phyloP scores from a whole-genome alignment of 257 asterid genomes.

The Capsicum pubescens region DNA sequence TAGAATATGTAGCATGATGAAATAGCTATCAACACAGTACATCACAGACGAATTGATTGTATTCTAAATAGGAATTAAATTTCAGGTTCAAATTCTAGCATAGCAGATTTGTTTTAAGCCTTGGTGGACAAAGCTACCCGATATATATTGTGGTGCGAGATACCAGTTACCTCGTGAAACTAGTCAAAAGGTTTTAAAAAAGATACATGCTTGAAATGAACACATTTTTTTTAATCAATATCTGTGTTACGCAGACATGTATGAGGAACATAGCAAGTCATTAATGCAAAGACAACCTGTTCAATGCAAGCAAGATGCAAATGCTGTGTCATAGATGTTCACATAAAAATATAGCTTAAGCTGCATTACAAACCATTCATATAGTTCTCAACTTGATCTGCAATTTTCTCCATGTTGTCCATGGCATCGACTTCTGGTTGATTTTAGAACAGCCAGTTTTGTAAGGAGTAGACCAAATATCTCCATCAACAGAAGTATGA shows the following conservation, averaged over 20 bases:
- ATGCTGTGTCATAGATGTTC: background rate
- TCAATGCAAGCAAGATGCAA: conserved; percentile 74
- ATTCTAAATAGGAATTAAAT: too few species aligned
- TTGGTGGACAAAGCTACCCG: too few species aligned
- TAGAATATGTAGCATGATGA: background rate
- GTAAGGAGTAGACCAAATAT: conserved; percentile 46
- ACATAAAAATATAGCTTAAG: conserved; percentile 58
- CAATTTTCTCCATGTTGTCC: conserved; percentile 54
- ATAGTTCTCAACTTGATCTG: conserved; percentile 56
- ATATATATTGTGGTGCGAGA: too few species aligned
- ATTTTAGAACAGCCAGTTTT: conserved; percentile 40
- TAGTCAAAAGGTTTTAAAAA: too few species aligned
- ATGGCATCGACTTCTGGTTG: conserved; percentile 47
- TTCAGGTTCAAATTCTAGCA: too few species aligned
- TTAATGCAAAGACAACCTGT: conserved; percentile 59
- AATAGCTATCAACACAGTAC: background rate
- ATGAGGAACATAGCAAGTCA: background rate
- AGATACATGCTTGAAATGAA: background rate
- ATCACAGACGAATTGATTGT: background rate
- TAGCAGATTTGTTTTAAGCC: too few species aligned
- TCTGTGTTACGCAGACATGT: background rate
- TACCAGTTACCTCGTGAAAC: background rate
- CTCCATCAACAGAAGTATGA: conserved; percentile 1
- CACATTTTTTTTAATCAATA: background rate
- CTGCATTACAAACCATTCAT: conserved; percentile 53